A percentile compares a stretch with the other conserved stretches of the same genome.
Conservation (phyloP, 805 yeast genomes). For the Saccharomycopsis guyanensis region DNA sequence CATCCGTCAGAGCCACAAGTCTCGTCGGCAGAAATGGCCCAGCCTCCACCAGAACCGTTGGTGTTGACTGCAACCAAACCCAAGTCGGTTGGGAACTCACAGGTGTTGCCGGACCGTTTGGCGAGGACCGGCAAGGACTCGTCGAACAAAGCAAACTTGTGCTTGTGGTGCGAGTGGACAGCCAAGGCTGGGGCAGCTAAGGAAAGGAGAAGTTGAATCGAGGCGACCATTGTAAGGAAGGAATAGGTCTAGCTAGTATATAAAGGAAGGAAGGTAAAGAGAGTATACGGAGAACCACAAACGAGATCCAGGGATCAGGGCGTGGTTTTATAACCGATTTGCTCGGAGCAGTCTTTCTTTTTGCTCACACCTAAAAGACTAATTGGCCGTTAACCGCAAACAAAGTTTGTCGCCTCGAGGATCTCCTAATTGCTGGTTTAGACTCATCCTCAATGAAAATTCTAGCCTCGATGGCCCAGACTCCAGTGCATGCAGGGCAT, state of each 20-base stretch:
- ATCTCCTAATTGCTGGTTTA: neutral
- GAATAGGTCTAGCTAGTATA: too few relatives aligned
- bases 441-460: neutral
- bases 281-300: too few relatives aligned
- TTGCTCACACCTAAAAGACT: too few relatives aligned
- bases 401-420: neutral
- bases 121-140: neutral
- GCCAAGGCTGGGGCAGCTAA: conserved; percentile 22
- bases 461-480: neutral
- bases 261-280: neutral
- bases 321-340: too few relatives aligned
- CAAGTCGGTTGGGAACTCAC: conserved; percentile 59
- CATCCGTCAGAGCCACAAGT: conserved; percentile 66
- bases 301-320: too few relatives aligned
- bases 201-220: neutral
- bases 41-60: conserved; percentile 58
- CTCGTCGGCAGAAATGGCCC: conserved; percentile 80
- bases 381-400: too few relatives aligned
- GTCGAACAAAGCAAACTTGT: conserved; percentile 22
- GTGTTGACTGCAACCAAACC: conserved; percentile 68
- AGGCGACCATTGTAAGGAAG: neutral
- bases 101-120: conserved; percentile 34
- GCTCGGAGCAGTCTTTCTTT: too few relatives aligned
- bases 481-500: neutral
- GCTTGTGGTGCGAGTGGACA: conserved; percentile 23